These are phyloP conservation scores for Coleophoma crateriformis DNA, from an alignment of 2,329 filamentous ascomycete genomes.

Conservation along the genomic window DNA sequence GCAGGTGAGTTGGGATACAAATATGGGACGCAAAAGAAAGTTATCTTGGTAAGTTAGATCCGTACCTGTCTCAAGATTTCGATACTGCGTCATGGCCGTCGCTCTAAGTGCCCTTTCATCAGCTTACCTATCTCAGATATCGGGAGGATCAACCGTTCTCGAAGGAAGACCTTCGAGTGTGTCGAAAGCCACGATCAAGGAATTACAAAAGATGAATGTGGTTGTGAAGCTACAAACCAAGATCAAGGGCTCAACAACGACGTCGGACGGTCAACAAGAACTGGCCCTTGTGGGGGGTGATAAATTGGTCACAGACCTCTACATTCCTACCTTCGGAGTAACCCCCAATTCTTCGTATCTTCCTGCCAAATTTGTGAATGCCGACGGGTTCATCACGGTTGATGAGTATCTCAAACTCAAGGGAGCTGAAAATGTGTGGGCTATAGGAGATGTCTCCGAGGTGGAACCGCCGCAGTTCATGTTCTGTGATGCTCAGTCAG, in stretches of 20 bases:
- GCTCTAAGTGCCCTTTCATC: neutral
- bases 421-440: constrained; percentile 27
- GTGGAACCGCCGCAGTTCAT: constrained; percentile 17
- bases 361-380: constrained; percentile 37
- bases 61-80: too few species aligned
- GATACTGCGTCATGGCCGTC: too few species aligned
- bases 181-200: constrained; percentile 29
- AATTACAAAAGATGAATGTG: constrained; percentile 45
- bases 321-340: constrained; percentile 51
- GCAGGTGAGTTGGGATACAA: constrained; percentile 26
- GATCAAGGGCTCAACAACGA: constrained; percentile 30
- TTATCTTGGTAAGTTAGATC: constrained; percentile 15
- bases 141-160: constrained; percentile 25
- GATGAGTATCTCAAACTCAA: constrained; percentile 45
- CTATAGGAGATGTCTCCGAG: constrained; percentile 20
- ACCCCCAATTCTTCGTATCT: constrained; percentile 51
- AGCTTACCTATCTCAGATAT: constrained; percentile 11
- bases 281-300: constrained; percentile 42
- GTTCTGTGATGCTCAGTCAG: constrained; percentile 12
- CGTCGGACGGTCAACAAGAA: constrained; percentile 40
- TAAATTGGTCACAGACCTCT: constrained; percentile 45
- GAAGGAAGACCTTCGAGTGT: constrained; percentile 14
- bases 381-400: constrained; percentile 38
- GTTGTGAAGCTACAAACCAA: constrained; percentile 37
- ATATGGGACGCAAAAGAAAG: constrained; percentile 21